These are phyloP conservation scores for Colletotrichum tropicicola DNA, from an alignment of 2,329 filamentous ascomycete species.

Conservation along the genomic window DNA sequence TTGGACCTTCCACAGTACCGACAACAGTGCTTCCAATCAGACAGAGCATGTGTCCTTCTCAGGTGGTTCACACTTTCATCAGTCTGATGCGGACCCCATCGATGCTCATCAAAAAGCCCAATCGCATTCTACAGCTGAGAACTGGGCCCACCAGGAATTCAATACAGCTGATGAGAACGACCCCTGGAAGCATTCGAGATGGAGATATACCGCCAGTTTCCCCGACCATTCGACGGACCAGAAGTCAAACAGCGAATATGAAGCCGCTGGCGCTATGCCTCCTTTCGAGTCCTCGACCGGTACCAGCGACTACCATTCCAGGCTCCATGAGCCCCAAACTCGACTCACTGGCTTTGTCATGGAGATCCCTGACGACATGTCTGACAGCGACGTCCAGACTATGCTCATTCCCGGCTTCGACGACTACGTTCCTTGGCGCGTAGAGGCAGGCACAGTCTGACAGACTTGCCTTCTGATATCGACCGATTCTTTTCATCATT, in stretches of 20 bases:
- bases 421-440: constrained; percentile 15
- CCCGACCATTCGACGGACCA: neutral
- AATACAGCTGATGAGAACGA: neutral
- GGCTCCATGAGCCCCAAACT: neutral
- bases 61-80: neutral
- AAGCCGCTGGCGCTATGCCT: too few relatives aligned
- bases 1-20: neutral
- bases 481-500: neutral
- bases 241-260: too few relatives aligned
- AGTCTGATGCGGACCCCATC: neutral
- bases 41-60: neutral
- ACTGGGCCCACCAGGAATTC: neutral
- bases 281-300: neutral
- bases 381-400: constrained; percentile 20
- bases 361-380: constrained; percentile 27
- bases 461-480: neutral
- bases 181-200: neutral
- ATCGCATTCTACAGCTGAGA: neutral
- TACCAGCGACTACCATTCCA: neutral
- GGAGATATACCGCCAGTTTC: neutral
- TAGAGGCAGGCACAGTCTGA: neutral
- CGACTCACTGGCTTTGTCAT: constrained; percentile 15
- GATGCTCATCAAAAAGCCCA: neutral
- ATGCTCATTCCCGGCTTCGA: constrained; percentile 26
- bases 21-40: neutral